Conservation (phyloP, 2,329 filamentous ascomycete species). For the Alternaria metachromatica region DNA sequence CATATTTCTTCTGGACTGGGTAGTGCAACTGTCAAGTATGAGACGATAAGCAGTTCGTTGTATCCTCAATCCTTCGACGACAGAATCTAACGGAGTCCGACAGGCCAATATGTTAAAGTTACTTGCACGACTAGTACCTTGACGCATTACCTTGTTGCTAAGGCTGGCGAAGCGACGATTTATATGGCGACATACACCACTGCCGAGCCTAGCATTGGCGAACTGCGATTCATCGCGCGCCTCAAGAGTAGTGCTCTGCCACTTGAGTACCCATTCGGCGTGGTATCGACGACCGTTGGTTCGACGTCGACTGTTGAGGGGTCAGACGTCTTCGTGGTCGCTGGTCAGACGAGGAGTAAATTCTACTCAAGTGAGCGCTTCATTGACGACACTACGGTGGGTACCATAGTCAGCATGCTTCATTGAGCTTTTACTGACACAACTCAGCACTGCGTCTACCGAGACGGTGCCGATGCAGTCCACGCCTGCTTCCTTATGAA, state of each 20-base stretch:
- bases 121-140: conserved; percentile 66
- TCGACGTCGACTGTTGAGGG: conserved; percentile 63
- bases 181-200: conserved; percentile 65
- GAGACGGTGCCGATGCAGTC: conserved; percentile 52
- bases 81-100: background rate
- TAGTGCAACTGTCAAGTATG: conserved; percentile 61
- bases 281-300: conserved; percentile 62
- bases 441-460: conserved; percentile 64
- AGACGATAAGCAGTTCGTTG: conserved; percentile 38
- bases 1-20: conserved; percentile 67
- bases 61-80: background rate
- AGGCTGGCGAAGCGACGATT: conserved; percentile 66
- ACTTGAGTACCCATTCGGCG: conserved; percentile 46
- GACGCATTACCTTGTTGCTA: conserved; percentile 69
- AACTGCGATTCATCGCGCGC: conserved; percentile 70
- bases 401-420: background rate
- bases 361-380: conserved; percentile 74
- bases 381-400: conserved; percentile 63
- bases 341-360: conserved; percentile 70
- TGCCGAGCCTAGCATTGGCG: conserved; percentile 51
- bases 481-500: conserved; percentile 69
- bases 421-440: background rate
- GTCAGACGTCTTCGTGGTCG: conserved; percentile 60
- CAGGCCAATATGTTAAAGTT: conserved; percentile 63
- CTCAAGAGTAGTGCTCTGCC: conserved; percentile 56